Evolutionary conservation across 176 grass and related monocot genomes (phyloP).

Genomic region (Musa schizocarpa): DNA sequence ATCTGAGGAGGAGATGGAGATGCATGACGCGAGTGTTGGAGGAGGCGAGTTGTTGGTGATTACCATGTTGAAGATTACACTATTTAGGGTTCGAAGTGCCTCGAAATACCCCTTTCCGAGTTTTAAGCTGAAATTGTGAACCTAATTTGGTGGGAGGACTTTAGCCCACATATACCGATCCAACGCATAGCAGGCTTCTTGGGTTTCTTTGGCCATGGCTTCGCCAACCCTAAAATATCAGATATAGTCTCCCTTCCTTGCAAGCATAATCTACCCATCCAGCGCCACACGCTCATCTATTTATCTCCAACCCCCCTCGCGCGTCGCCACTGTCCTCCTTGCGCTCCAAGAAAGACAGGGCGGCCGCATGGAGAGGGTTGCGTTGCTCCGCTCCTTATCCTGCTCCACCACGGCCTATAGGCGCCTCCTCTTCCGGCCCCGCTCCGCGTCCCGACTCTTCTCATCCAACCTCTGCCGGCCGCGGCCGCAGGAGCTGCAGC

Average conservation of each 20-base stretch:
- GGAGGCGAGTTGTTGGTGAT: too few relatives aligned
- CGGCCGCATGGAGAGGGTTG: conserved; percentile 66
- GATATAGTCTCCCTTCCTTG: background rate
- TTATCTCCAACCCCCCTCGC: background rate
- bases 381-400: conserved; percentile 69
- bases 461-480: conserved; percentile 17
- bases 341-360: background rate
- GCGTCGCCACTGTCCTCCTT: background rate
- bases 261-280: background rate
- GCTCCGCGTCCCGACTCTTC: conserved; percentile 29
- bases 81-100: too few relatives aligned
- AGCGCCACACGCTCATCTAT: background rate
- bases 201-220: background rate
- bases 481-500: conserved; percentile 16
- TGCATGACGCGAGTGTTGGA: too few relatives aligned
- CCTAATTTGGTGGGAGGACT: background rate
- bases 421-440: conserved; percentile 44
- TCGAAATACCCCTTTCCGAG: background rate
- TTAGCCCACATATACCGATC: background rate
- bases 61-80: too few relatives aligned
- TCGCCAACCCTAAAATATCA: background rate
- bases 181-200: background rate
- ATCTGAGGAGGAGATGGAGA: too few relatives aligned
- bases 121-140: background rate
- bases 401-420: conserved; percentile 39